Percentiles rank a stretch among this genome's conserved stretches.
phyloP scores from a whole-genome alignment of 768 basidiomycete species.

The Mycena metata region DNA sequence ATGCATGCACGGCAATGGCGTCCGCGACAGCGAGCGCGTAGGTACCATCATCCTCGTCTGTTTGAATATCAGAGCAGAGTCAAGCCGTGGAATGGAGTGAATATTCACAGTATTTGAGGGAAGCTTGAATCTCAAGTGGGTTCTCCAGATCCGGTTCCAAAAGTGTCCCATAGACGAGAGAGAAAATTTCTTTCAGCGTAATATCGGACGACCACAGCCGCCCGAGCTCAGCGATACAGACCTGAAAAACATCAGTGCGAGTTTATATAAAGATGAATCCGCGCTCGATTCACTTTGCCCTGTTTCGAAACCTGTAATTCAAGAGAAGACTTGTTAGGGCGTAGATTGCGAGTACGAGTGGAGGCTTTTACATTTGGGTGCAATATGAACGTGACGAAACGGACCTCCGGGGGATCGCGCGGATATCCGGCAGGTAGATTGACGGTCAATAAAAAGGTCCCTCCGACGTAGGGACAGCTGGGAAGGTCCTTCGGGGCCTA shows the following conservation, averaged over 20 bases:
- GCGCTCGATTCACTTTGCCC: slow-evolving; percentile 40
- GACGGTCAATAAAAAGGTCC: slow-evolving; percentile 45
- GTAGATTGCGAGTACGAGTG: too few species aligned
- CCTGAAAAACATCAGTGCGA: slow-evolving; percentile 15
- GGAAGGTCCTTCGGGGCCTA: slow-evolving; percentile 42
- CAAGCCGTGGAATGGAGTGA: not conserved
- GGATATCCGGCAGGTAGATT: slow-evolving; percentile 45
- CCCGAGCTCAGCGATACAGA: slow-evolving; percentile 48
- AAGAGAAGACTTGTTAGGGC: slow-evolving; percentile 1
- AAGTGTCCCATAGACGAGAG: slow-evolving; percentile 44
- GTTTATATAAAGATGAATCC: too few species aligned
- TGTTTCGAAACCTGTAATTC: slow-evolving; percentile 47
- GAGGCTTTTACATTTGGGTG: slow-evolving; percentile 45
- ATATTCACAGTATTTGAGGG: slow-evolving; percentile 47
- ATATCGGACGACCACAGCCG: slow-evolving; percentile 49
- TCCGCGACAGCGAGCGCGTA: slow-evolving; percentile 47
- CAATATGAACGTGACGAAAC: slow-evolving; percentile 48
- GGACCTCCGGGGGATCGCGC: slow-evolving; percentile 46
- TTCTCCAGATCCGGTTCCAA: slow-evolving; percentile 48
- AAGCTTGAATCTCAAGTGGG: slow-evolving; percentile 48
- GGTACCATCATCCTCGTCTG: slow-evolving; percentile 49
- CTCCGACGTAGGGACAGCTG: slow-evolving; percentile 45
- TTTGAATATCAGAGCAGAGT: not conserved
- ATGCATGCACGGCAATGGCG: slow-evolving; percentile 42
- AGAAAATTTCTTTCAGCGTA: slow-evolving; percentile 44